A percentile compares a stretch with the other conserved stretches of the same genome.
These are phyloP conservation scores for Secale cereale DNA, from an alignment of 176 grass and related monocot genomes.

Conservation along the genomic window DNA sequence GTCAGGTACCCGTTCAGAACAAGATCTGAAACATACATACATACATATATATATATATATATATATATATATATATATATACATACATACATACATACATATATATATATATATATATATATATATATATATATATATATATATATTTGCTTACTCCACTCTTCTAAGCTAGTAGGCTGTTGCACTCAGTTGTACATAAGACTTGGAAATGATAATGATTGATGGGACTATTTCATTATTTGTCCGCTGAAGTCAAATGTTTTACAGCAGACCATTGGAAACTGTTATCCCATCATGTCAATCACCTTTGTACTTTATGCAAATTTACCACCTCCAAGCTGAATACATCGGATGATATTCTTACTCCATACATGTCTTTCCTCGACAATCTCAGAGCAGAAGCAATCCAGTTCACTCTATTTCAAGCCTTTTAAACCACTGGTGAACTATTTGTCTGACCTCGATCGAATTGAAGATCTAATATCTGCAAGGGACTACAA, in stretches of 20 bases:
- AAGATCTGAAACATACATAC: constrained; percentile 2
- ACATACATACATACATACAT: too few species aligned
- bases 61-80: too few species aligned
- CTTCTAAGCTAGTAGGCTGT: constrained; percentile 12
- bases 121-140: too few species aligned
- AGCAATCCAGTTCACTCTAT: constrained; percentile 72
- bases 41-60: too few species aligned
- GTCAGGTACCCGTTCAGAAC: constrained; percentile 63
- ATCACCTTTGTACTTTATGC: neutral
- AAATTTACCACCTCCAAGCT: neutral
- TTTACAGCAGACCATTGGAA: neutral
- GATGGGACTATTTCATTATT: constrained; percentile 13
- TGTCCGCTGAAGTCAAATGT: neutral
- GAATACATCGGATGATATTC: neutral
- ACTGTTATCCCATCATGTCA: neutral
- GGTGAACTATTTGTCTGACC: constrained; percentile 55
- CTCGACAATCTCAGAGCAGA: constrained; percentile 66
- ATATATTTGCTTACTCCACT: constrained; percentile 21
- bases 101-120: too few species aligned
- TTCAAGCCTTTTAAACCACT: constrained; percentile 91
- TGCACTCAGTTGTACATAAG: neutral
- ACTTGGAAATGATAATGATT: neutral
- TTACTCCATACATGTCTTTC: constrained; percentile 34
- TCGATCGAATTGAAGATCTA: constrained; percentile 77
- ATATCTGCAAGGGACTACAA: constrained; percentile 68